Base-by-base conservation (phyloP, 2,329 filamentous ascomycete species). In the Cladobotryum protrusum region DNA sequence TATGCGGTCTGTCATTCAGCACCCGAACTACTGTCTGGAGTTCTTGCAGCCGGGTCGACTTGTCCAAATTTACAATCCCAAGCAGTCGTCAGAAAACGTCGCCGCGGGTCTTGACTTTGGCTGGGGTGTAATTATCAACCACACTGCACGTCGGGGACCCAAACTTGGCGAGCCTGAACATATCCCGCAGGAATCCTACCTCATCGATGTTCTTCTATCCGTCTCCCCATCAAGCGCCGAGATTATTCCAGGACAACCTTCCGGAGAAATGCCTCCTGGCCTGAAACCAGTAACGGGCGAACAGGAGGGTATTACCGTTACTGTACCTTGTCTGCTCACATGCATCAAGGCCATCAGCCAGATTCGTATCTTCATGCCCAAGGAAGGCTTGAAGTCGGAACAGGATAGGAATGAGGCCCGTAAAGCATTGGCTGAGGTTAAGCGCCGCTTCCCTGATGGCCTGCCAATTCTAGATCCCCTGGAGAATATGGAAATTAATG, bases 401-500 rank as follows among this genome's bases (percentile, higher is more conserved):
- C 77, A 86, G n/a, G 81, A 89, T 52, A 79, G 81, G 29, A 73
- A 80, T 1, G 79, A 85, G 14, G 78, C 87, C 44, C 81, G 85
- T 50, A 87, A 87, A 56, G 79, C 76, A 1, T 69, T 97, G 24
- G 78, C 82, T 39, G 92, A 97, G 67, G 85, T 95, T 14, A 81
- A 87, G 68, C 83, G 83, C 57, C 85, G 93, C 20, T 97, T 99
- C 72, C 90, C 91, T 1, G 93, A 99, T 63, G 93, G 93, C 3
- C 74, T 99, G 50, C 86, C 93, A 3, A 77, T 91, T 6, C 72
- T 99, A 15, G 93, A 99, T 61, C 93, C 93, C 0, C 85, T 99
- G 36, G 91, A 97, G 67, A 91, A 96, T 63, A 97, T 99, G 93
- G 81, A 83, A 24, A 97, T 99, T 61, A 85, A 78, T 4, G 93